Evolutionary conservation across 2,329 filamentous ascomycete species (phyloP), one percentile per base, ranked within the genome.

Genomic region (Alternaria longipes): DNA sequence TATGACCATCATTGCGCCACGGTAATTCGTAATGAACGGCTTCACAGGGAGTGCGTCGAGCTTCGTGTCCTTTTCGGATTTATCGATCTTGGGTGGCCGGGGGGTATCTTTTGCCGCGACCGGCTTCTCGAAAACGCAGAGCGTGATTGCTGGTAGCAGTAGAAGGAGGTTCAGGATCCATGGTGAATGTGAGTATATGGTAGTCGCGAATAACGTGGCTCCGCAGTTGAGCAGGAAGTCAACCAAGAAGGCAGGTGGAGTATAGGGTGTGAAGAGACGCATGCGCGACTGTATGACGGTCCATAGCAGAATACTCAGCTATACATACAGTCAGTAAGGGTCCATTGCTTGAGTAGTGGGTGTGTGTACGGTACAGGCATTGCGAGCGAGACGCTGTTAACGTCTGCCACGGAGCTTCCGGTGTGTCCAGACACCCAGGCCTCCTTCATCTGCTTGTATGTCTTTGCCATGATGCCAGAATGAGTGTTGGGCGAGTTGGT

Each of bases 371-470:
- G 69, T 86, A 97, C 95, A 74, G 94, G 90, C 75, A 93, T 92
- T 66, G 97, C 90, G 50, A 91, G 86, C 49, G 92, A 93, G 69
- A 98, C 91, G 71, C 87, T 86, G 78, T 94, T 94, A 81, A 99
- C 94, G 78, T 99, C 95, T 69, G 85, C 82, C 62, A 97, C 89
- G 32, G 89, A 86, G 60, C 95, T 93, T 41, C 95, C 95, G 7
- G 90, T 89, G 30, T 97, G 87, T 78, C 93, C 92, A 56, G 94
- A 97, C 74, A 99, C 95, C 78, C 97, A 97, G 75, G 93, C 93
- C 84, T 97, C 94, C 83, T 99, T 99, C 69, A 91, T 85, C 73
- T 91, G 87, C 82, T 97, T 99, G 84, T 97, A 97, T 80, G 85
- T 90, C 54, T 77, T 77, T 38, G 69, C 71, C 78, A 79, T 80